Evolutionary conservation across 257 asterid species (phyloP).

Genomic region (Capsicum pubescens): DNA sequence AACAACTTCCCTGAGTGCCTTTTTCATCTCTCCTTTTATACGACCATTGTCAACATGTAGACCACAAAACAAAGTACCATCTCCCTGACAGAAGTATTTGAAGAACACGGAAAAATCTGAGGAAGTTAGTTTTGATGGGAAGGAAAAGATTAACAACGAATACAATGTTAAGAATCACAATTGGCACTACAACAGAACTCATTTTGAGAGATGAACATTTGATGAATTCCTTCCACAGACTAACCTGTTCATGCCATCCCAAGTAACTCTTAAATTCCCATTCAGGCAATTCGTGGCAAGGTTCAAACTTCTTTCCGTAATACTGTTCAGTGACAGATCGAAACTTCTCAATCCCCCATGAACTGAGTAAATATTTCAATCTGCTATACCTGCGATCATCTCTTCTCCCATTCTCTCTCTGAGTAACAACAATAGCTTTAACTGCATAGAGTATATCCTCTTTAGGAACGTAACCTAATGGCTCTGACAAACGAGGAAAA

Average conservation of each 20-base stretch:
- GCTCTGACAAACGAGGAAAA: conserved; percentile 87
- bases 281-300: conserved; percentile 80
- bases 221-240: background rate
- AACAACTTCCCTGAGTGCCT: conserved; percentile 76
- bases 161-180: conserved; percentile 16
- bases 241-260: conserved; percentile 99
- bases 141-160: background rate
- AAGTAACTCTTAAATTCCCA: conserved; percentile 97
- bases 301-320: conserved; percentile 84
- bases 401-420: conserved; percentile 94
- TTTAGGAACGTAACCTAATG: conserved; percentile 93
- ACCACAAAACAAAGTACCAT: conserved; percentile 87
- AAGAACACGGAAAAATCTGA: background rate
- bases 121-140: conserved; percentile 7
- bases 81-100: conserved; percentile 65
- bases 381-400: conserved; percentile 98
- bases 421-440: conserved; percentile 95
- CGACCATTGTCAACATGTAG: conserved; percentile 96
- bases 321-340: conserved; percentile 79
- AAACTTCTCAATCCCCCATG: conserved; percentile 98
- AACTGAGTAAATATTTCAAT: conserved; percentile 87
- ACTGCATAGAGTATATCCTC: conserved; percentile 87
- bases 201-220: background rate
- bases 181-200: background rate
- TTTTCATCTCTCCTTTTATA: conserved; percentile 78